A percentile compares a stretch with the other conserved stretches of the same genome.
These are phyloP conservation scores for Phlebiopsis flavidoalba DNA, from an alignment of 768 basidiomycete genomes.

Conservation along the genomic window DNA sequence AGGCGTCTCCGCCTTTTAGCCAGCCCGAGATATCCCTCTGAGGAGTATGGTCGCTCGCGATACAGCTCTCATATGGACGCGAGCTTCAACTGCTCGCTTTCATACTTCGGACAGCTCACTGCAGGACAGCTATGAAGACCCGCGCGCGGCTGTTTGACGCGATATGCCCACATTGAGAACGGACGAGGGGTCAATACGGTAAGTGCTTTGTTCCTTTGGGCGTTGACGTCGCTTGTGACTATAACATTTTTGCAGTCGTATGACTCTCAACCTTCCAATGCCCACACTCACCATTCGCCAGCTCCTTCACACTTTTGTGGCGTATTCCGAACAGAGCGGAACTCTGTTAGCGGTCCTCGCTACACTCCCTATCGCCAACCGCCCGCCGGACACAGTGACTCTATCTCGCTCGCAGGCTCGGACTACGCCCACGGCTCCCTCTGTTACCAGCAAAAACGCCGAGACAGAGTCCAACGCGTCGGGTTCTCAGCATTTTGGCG, in stretches of 20 bases:
- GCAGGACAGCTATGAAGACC: not conserved
- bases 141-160: not conserved
- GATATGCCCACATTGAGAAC: not conserved
- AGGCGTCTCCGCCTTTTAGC: not conserved
- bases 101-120: not conserved
- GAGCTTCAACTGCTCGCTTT: not conserved
- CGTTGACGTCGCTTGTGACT: not conserved
- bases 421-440: conserved; percentile 55
- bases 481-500: conserved; percentile 30
- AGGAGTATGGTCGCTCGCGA: not conserved
- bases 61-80: not conserved
- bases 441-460: conserved; percentile 50
- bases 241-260: not conserved
- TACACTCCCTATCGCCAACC: not conserved
- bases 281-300: not conserved
- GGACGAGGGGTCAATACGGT: not conserved
- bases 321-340: not conserved
- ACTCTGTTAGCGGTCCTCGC: not conserved
- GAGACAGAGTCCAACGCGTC: conserved; percentile 33
- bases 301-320: not conserved
- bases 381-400: conserved; percentile 41
- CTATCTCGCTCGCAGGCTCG: conserved; percentile 38
- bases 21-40: not conserved
- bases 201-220: not conserved
- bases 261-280: not conserved